Conservation (phyloP, 148 eudicot species). For the Heliamphora exappendiculata region DNA sequence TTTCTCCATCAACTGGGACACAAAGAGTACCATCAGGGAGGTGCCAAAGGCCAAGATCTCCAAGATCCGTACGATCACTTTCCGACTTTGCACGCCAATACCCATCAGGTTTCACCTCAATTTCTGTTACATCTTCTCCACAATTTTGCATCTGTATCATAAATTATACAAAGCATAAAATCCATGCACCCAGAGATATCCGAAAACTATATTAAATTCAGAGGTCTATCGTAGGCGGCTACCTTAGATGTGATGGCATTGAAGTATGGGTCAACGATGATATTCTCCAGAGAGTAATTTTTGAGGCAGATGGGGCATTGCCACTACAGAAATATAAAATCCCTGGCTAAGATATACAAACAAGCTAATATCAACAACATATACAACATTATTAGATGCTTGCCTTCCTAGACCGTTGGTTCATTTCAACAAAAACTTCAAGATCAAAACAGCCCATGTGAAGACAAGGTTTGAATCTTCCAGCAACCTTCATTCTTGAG, state of each 20-base stretch:
- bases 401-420: slow-evolving; percentile 72
- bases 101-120: slow-evolving; percentile 95
- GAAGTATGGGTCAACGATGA: slow-evolving; percentile 89
- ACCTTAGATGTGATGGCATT: slow-evolving; percentile 83
- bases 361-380: neutral
- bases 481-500: slow-evolving; percentile 75
- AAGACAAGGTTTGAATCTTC: slow-evolving; percentile 62
- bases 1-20: slow-evolving; percentile 28
- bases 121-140: slow-evolving; percentile 83
- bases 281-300: slow-evolving; percentile 74
- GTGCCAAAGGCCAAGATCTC: slow-evolving; percentile 58
- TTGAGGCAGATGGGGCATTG: slow-evolving; percentile 94
- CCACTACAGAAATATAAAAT: slow-evolving; percentile 46
- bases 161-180: neutral
- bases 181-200: neutral
- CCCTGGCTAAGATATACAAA: slow-evolving; percentile 2
- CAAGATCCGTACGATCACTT: slow-evolving; percentile 42
- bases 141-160: slow-evolving; percentile 52
- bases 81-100: slow-evolving; percentile 89
- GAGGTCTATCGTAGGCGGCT: slow-evolving; percentile 3
- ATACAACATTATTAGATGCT: slow-evolving; percentile 13
- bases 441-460: slow-evolving; percentile 89
- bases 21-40: slow-evolving; percentile 51
- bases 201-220: neutral
- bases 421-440: slow-evolving; percentile 63